Base-by-base conservation (phyloP, 2,329 filamentous ascomycete species). In the Scedosporium minutisporum region DNA sequence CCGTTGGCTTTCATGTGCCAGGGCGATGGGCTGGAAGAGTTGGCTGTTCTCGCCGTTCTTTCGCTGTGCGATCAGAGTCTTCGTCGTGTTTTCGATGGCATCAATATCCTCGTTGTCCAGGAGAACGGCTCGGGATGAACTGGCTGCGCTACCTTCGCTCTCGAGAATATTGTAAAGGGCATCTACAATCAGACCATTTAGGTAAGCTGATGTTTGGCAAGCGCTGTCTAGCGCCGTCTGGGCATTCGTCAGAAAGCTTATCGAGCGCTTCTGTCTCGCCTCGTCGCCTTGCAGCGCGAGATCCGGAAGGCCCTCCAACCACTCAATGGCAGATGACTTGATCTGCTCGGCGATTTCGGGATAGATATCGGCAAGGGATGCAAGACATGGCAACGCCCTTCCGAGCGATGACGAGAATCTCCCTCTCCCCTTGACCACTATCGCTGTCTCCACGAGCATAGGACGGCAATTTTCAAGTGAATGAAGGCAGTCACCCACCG, bases 241-340 rank as follows among this genome's bases (percentile, higher is more conserved):
- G 0, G 89, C 87, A 58, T 87, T 88, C 14, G 88, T 84, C n/a
- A 99, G 82, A 65, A 93, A 90, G 29, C 82, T 82, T 27, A 97
- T 82, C 1, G 87, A 86, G 62, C 83, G 82, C 65, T 86, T 81
- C 71, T 96, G 96, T 29, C 82, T 78, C n/a, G 80, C 80, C 67
- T 96, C 91, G 68, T 97, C 92, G 67, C 87, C 88, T 7, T 87
- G 85, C 71, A 93, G 91, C 86, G 97, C 93, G 14, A 91, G 75
- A 16, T 92, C 84, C 4, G 93, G 88, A 18, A 99, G 81, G 48
- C 90, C 87, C 2, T 85, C 84, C 25, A 93, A 82, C 92, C 93
- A 97, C 61, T 86, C 87, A 71, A 93, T 89, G 0, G 96, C 80
- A 0, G 84, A 88, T 29, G 81, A 82, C 67, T 90, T 90, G 27